Evolutionary conservation across 768 basidiomycete genomes (phyloP).

Genomic region (Terana coerulea): DNA sequence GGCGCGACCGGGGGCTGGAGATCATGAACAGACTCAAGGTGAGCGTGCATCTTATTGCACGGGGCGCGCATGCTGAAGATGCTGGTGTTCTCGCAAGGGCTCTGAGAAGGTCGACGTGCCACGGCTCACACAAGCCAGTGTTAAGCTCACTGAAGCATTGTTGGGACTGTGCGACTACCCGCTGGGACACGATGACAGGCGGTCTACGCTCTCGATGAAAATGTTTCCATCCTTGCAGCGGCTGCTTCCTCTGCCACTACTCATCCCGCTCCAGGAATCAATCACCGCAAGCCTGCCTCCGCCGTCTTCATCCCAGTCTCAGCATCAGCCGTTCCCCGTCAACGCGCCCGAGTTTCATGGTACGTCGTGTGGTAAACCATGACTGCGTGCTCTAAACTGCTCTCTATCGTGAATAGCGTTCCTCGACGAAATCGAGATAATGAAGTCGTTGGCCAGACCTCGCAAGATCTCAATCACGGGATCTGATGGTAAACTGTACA

Average conservation of each 20-base stretch:
- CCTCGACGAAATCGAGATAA: constrained; percentile 80
- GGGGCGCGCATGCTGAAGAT: too few species aligned
- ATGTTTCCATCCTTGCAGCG: constrained; percentile 50
- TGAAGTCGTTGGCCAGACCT: constrained; percentile 88
- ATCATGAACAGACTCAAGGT: constrained; percentile 63
- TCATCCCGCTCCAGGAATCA: constrained; percentile 91
- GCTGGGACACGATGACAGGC: constrained; percentile 39
- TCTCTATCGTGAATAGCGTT: constrained; percentile 61
- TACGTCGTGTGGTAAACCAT: constrained; percentile 35
- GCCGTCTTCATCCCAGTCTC: constrained; percentile 52
- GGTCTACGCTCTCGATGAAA: constrained; percentile 44
- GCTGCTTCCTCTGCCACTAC: constrained; percentile 61
- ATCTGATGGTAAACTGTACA: constrained; percentile 78
- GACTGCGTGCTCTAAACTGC: too few species aligned
- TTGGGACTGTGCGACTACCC: constrained; percentile 57
- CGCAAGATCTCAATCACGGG: constrained; percentile 86
- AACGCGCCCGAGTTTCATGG: constrained; percentile 74
- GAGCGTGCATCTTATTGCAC: constrained; percentile 12
- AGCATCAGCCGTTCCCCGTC: constrained; percentile 77
- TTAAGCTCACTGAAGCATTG: constrained; percentile 65
- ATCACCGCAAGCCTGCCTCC: constrained; percentile 88
- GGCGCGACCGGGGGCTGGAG: constrained; percentile 54
- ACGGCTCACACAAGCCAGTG: constrained; percentile 48
- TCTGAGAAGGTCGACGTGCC: constrained; percentile 45
- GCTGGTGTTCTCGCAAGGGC: constrained; percentile 31